A percentile compares a stretch with the other conserved stretches of the same genome.
These are phyloP conservation scores for Yamadazyma ubonensis DNA, from an alignment of 805 yeast genomes.

Conservation along the genomic window DNA sequence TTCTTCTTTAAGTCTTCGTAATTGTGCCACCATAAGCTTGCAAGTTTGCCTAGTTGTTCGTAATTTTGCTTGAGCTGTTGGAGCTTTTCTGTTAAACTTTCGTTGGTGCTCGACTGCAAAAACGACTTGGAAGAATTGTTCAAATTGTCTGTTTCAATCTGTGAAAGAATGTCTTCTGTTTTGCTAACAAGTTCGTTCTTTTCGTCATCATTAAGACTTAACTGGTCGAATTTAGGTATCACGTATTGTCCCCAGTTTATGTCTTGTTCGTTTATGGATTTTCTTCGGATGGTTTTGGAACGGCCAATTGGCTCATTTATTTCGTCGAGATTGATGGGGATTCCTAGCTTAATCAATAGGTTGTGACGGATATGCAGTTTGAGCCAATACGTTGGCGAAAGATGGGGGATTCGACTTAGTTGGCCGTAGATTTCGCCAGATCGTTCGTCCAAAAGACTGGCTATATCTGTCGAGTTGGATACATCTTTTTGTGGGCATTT, in stretches of 20 bases:
- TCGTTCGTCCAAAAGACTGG: conserved; percentile 32
- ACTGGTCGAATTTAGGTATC: conserved; percentile 34
- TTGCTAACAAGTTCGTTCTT: conserved; percentile 24
- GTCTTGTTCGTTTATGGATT: conserved; percentile 28
- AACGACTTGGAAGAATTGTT: conserved; percentile 28
- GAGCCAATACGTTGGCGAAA: conserved; percentile 68
- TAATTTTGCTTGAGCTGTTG: conserved; percentile 29
- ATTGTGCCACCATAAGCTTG: conserved; percentile 52
- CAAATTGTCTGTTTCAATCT: conserved; percentile 35
- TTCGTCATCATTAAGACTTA: conserved; percentile 29
- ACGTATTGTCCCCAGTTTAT: conserved; percentile 36
- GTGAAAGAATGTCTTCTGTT: conserved; percentile 27
- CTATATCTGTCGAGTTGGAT: no score
- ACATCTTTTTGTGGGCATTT: no score
- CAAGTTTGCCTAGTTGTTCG: conserved; percentile 24
- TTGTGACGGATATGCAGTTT: conserved; percentile 63
- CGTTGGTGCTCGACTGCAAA: conserved; percentile 21
- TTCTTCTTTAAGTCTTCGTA: conserved; percentile 54
- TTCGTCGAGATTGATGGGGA: conserved; percentile 72
- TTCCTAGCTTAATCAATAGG: conserved; percentile 61
- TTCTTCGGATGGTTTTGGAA: conserved; percentile 14
- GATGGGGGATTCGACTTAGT: conserved; percentile 47
- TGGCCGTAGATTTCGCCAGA: conserved; percentile 44
- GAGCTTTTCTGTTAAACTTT: conserved; percentile 34
- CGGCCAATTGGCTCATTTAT: conserved; percentile 14